Percentiles rank a stretch among this genome's conserved stretches.
These are phyloP conservation scores for Globisporangium emineosum DNA, from an alignment of 352 stramenopile species.

Conservation along the genomic window DNA sequence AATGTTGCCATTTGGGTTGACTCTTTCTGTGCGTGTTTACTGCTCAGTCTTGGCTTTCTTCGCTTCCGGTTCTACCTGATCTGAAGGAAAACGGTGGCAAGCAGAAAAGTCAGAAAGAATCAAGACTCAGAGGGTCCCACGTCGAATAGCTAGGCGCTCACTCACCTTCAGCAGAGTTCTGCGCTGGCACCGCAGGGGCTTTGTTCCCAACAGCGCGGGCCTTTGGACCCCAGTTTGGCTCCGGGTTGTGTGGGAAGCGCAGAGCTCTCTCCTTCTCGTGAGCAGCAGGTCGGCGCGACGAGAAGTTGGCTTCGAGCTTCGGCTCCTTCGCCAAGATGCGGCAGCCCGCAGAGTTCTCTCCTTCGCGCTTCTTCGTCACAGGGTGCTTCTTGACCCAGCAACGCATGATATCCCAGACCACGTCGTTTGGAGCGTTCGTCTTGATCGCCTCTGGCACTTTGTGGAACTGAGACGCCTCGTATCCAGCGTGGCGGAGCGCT, in stretches of 20 bases:
- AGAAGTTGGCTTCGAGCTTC: slow-evolving; percentile 84
- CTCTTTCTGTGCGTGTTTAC: slow-evolving; percentile 20
- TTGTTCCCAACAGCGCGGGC: slow-evolving; percentile 80
- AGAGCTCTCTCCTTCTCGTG: slow-evolving; percentile 89
- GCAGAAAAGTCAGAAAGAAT: slow-evolving; percentile 4
- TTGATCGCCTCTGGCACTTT: slow-evolving; percentile 98
- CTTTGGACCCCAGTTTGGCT: slow-evolving; percentile 97
- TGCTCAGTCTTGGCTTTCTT: slow-evolving; percentile 79
- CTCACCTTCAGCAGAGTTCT: slow-evolving; percentile 24
- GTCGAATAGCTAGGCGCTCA: background rate
- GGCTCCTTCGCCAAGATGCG: slow-evolving; percentile 88
- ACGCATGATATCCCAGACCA: slow-evolving; percentile 98
- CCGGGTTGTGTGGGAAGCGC: slow-evolving; percentile 94
- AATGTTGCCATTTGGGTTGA: slow-evolving; percentile 15
- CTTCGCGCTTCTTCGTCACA: slow-evolving; percentile 85
- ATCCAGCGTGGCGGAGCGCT: slow-evolving; percentile 95
- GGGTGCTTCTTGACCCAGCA: slow-evolving; percentile 95
- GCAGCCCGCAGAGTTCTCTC: slow-evolving; percentile 66
- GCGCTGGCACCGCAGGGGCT: slow-evolving; percentile 17
- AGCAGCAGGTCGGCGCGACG: slow-evolving; percentile 49
- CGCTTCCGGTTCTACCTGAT: slow-evolving; percentile 50
- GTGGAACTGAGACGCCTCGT: slow-evolving; percentile 97
- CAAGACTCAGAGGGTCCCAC: slow-evolving; percentile 1
- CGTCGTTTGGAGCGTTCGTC: slow-evolving; percentile 95
- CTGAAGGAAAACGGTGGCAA: slow-evolving; percentile 21